phyloP scores from a whole-genome alignment of 257 asterid species.

The Solanum tarapatanum region DNA sequence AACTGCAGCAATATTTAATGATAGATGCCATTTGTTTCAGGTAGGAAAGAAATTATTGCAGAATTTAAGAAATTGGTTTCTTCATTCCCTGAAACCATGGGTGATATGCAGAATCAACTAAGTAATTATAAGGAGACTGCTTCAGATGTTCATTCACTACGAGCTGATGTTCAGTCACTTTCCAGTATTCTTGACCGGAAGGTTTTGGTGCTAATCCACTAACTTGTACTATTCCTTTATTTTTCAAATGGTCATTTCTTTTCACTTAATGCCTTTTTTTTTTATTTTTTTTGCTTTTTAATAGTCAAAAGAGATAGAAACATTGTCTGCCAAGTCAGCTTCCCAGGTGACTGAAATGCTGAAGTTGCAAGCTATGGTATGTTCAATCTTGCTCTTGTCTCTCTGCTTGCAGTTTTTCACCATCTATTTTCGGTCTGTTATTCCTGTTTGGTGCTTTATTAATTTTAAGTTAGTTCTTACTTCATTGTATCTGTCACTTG shows the following conservation, averaged over 20 bases:
- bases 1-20: neutral
- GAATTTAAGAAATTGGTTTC: slow-evolving; percentile 73
- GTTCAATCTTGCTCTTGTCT: slow-evolving; percentile 5
- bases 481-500: neutral
- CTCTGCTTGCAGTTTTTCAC: neutral
- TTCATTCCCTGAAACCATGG: slow-evolving; percentile 90
- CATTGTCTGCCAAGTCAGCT: slow-evolving; percentile 46
- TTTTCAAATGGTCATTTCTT: neutral
- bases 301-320: slow-evolving; percentile 66
- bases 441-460: neutral
- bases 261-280: neutral
- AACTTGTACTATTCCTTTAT: neutral
- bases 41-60: slow-evolving; percentile 79
- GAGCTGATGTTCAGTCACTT: slow-evolving; percentile 71
- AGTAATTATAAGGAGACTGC: slow-evolving; percentile 75
- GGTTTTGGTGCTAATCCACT: slow-evolving; percentile 26
- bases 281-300: neutral
- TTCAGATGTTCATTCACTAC: slow-evolving; percentile 56
- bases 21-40: slow-evolving; percentile 29
- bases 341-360: slow-evolving; percentile 59
- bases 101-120: slow-evolving; percentile 74
- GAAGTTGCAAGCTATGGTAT: slow-evolving; percentile 66
- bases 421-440: neutral
- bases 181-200: slow-evolving; percentile 50
- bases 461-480: neutral